These are phyloP conservation scores for Cryptosporidium canis DNA, from an alignment of 169 alveolate genomes.

Conservation along the genomic window DNA sequence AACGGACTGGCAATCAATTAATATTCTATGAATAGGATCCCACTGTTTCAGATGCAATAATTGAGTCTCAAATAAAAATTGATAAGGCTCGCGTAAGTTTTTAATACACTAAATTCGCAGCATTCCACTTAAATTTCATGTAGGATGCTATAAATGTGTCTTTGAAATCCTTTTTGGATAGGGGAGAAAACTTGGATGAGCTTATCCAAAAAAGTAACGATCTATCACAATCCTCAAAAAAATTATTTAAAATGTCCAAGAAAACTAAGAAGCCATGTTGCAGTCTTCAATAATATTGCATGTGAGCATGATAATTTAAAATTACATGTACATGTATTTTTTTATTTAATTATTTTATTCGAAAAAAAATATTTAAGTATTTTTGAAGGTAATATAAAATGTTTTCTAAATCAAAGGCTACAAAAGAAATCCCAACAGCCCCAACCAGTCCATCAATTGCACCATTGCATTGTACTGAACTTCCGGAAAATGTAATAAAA, in stretches of 20 bases:
- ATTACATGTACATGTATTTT: constrained; percentile 11
- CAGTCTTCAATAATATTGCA: constrained; percentile 36
- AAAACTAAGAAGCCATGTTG: constrained; percentile 67
- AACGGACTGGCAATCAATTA: background rate
- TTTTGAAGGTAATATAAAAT: constrained; percentile 3
- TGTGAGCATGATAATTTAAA: background rate
- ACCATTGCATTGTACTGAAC: background rate
- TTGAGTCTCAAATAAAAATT: constrained; percentile 49
- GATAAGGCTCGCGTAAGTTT: constrained; percentile 54
- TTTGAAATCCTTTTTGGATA: constrained; percentile 36
- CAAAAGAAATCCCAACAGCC: constrained; percentile 55
- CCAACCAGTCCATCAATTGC: constrained; percentile 57
- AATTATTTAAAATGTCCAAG: constrained; percentile 49
- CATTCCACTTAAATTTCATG: background rate
- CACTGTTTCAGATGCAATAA: constrained; percentile 15
- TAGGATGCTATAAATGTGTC: constrained; percentile 55
- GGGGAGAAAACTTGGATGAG: constrained; percentile 71
- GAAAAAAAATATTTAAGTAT: background rate
- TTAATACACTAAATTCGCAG: background rate
- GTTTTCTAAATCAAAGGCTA: constrained; percentile 54
- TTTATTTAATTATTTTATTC: background rate
- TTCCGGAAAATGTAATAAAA: constrained; percentile 9
- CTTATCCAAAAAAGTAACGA: constrained; percentile 64
- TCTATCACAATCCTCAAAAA: constrained; percentile 48
- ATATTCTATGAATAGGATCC: constrained; percentile 5